Evolutionary conservation across 2,329 filamentous ascomycete species (phyloP), one percentile per base, ranked within the genome.

Genomic region (Alternaria novae-zelandiae): DNA sequence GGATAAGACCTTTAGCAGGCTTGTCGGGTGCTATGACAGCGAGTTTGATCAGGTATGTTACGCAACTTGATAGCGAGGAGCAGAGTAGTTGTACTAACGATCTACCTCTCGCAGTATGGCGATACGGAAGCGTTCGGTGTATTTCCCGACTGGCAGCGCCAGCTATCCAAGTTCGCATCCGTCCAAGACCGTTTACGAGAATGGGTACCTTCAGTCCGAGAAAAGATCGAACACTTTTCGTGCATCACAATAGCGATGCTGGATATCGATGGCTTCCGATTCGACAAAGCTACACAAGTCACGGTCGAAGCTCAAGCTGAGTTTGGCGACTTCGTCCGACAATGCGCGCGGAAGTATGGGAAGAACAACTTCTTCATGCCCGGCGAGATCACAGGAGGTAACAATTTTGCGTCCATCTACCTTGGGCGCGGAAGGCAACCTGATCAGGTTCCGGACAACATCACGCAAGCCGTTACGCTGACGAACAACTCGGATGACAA

Each of bases 161-260:
- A 90, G 73, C 82, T 90, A 45, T 84, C 87, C 20, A 90, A 90
- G 68, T 91, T 90, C 76, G 87, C 88, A 51, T 88, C 86, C 45
- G 88, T 90, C 1, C 89, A 91, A 76, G 89, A 91, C 75, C 87
- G 89, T 72, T 81, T 91, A 4, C 84, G 89, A 56, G 88, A 90
- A 69, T 91, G 89, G 89, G 71, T 84, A 25, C 85, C 86, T 3
- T 84, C 84, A 12, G 88, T 90, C 0, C 79, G 84, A 30, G 82
- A 85, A 50, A 87, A 87, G 68, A 79, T 90, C 61, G 84, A 86
- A 65, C 84, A 84, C 47, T 88, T 90, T 69, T 89, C 87, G 2
- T 91, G 89, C 77, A 87, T 90, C 76, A 82, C 87, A 32, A 88
- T 91, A 60, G 78, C 82, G 23, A 86, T 84, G 65, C 81, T 91